Evolutionary conservation across 352 stramenopile species (phyloP).

Genomic region (Pythium vanterpoolii): DNA sequence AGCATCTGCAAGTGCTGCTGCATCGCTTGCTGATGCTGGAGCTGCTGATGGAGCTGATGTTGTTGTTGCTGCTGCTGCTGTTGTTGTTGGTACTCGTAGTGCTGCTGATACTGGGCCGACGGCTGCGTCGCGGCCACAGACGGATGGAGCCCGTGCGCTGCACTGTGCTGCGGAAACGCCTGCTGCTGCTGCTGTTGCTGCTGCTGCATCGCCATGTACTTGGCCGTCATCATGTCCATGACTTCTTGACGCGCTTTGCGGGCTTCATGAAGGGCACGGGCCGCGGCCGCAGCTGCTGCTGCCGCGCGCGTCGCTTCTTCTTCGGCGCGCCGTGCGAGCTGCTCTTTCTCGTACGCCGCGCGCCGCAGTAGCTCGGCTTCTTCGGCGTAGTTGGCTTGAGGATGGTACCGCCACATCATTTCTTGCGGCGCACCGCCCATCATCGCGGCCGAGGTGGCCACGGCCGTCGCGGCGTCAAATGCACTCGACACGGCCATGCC

Average conservation of each 20-base stretch:
- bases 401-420: slow-evolving; percentile 69
- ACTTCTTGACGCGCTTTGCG: slow-evolving; percentile 76
- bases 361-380: slow-evolving; percentile 66
- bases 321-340: slow-evolving; percentile 62
- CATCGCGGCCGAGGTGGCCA: slow-evolving; percentile 12
- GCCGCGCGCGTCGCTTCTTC: slow-evolving; percentile 77
- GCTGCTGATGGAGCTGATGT: slow-evolving; percentile 34
- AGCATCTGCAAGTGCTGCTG: slow-evolving; percentile 38
- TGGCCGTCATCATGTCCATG: slow-evolving; percentile 75
- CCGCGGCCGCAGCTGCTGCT: slow-evolving; percentile 61
- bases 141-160: slow-evolving; percentile 20
- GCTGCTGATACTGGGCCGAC: slow-evolving; percentile 41
- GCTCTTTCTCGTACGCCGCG: slow-evolving; percentile 57
- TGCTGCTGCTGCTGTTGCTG: slow-evolving; percentile 43
- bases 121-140: slow-evolving; percentile 30
- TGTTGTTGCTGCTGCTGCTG: slow-evolving; percentile 52
- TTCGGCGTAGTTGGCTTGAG: slow-evolving; percentile 74
- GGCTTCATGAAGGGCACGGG: slow-evolving; percentile 69
- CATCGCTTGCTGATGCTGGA: slow-evolving; percentile 37
- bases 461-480: slow-evolving; percentile 24
- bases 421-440: slow-evolving; percentile 37
- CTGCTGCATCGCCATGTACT: slow-evolving; percentile 76
- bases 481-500: slow-evolving; percentile 13
- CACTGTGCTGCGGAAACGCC: slow-evolving; percentile 23
- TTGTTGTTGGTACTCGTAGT: slow-evolving; percentile 39